Percentiles rank a stretch among this genome's conserved stretches.
These are phyloP conservation scores for Exophiala phaeomuriformis DNA, from an alignment of 2,329 filamentous ascomycete species.

Conservation along the genomic window DNA sequence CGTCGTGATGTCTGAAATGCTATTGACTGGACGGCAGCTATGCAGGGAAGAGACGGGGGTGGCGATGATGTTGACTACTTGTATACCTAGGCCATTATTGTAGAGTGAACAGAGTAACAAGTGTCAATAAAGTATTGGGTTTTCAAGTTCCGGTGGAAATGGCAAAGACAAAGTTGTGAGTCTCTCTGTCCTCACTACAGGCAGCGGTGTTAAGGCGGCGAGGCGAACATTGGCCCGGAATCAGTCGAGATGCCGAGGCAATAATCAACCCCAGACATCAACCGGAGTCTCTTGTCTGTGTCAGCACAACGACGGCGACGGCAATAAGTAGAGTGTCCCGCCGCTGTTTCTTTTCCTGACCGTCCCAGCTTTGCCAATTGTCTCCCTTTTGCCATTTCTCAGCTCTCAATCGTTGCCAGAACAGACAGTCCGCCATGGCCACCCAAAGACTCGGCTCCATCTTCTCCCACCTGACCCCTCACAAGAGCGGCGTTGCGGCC, in stretches of 20 bases:
- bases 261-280: not conserved
- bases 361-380: not conserved
- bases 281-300: too few species aligned
- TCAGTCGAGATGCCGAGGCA: slow-evolving; percentile 6
- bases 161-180: too few species aligned
- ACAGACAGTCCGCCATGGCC: slow-evolving; percentile 51
- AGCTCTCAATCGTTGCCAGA: not conserved
- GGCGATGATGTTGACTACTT: too few species aligned
- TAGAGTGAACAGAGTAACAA: too few species aligned
- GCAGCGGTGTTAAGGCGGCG: slow-evolving; percentile 7
- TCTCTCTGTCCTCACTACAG: too few species aligned
- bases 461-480: slow-evolving; percentile 74
- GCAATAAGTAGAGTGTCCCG: not conserved
- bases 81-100: too few species aligned
- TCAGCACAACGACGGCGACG: not conserved
- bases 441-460: slow-evolving; percentile 80
- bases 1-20: too few species aligned
- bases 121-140: not conserved
- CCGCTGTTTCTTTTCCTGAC: not conserved
- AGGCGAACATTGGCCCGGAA: not conserved
- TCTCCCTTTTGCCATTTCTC: not conserved
- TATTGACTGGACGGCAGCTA: too few species aligned
- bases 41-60: too few species aligned
- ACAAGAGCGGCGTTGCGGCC: slow-evolving; percentile 60
- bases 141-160: slow-evolving; percentile 3